Evolutionary conservation across 163 green algal genomes (phyloP), one percentile per base, ranked within the genome.

Genomic region (Dunaliella salina): DNA sequence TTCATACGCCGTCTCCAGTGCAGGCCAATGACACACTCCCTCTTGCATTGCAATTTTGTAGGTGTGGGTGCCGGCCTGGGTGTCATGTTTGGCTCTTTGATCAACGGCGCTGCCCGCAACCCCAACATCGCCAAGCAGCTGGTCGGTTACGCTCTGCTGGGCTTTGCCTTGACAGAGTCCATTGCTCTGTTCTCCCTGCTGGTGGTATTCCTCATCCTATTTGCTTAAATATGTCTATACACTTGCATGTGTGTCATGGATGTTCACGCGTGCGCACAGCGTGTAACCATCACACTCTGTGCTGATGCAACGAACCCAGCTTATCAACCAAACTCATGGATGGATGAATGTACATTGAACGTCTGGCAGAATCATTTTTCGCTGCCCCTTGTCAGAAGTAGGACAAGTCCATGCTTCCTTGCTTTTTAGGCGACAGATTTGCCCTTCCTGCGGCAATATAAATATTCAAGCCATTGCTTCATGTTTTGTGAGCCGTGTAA

Each of bases 81-180:
- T 79, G 89, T 92, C 50, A 92, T 92, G 89, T 92, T 92, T 86
- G 89, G 89, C 81, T 90, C 87, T 17, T 87, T 90, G 35, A 92
- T 92, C 87, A 90, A 90, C 84, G 89, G 89, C 67, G 89, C 89
- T 59, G 89, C 89, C 33, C 89, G 89, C 85, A 92, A 92, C 89
- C 89, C 89, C 80, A 90, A 92, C 89, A 92, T 92, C 33, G 89
- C 89, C 85, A 92, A 92, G 89, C 89, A 92, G 89, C 89, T 92
- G 87, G 89, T 92, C 40, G 87, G 89, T 86, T 90, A 92, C 72
- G 89, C 89, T 5, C 86, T 92, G 81, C 89, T 92, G 84, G 89
- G 89, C 40, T 92, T 92, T 78, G 89, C 89, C 50, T 86, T 90
- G 33, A 92, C 89, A 18, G 89, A 90, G 86, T 90, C 89, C 50